Base-by-base conservation (phyloP, 257 asterid genomes). In the Solanum sitiens region DNA sequence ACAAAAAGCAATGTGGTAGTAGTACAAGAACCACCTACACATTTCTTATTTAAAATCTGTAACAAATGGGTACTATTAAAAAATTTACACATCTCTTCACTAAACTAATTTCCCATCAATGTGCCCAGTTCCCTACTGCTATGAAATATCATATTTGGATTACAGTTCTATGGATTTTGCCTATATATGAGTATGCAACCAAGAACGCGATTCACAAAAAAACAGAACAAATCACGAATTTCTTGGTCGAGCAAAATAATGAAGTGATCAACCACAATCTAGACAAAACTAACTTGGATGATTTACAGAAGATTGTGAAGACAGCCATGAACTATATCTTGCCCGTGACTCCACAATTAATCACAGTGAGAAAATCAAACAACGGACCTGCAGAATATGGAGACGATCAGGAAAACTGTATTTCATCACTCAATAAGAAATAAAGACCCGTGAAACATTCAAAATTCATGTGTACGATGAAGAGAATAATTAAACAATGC, bases 211-310 rank as follows among this genome's bases (percentile, higher is more conserved):
- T 68, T 68, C 37, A 33, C 42, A n/a, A 37, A 13, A n/a, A 56
- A 72, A 74, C 84, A 59, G n/a, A 83, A 87, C 90, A 95, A 94
- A 94, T 88, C 94, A 90, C 96, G 90, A 93, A 86, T 93, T 84
- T 91, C 90, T 35, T 83, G 94, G 94, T 90, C 88, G 91, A 90
- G 87, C 85, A 50, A 91, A 93, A 91, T 89, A 92, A 91, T 90
- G 91, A 93, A 93, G 72, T 86, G 86, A 89, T 88, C 92, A 87
- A 84, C 86, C 87, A 92, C 87, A 91, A 89, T 87, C 76, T 59
- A 88, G 63, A 59, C 76, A 90, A 32, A 68, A 67, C 68, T 30
- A 82, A 82, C 70, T 82, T 79, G 65, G 89, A 87, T 53, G 85
- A 89, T 75, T 86, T 84, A 77, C 83, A 91, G 61, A 79, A 84